Base-by-base conservation (phyloP, 140 eudicot species). In the Flaveria floridana region DNA sequence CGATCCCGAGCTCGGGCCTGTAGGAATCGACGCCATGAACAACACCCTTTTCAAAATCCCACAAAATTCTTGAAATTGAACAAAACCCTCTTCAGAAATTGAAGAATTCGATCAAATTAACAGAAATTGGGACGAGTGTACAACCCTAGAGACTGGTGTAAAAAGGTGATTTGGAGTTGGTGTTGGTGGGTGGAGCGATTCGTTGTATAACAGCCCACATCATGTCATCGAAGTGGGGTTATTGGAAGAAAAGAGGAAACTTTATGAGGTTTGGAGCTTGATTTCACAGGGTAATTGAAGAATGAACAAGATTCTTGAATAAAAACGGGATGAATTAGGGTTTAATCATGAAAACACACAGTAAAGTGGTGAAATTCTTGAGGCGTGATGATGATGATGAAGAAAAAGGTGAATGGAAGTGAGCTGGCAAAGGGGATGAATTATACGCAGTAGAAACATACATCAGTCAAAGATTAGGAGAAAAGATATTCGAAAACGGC, bases 21-120 rank as follows among this genome's bases (percentile, higher is more conserved):
- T 59, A 8, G 82, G 86, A 42, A 76, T 62, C 66, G 82, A 73
- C 48, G 97, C 93, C 97, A 91, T 91, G 28, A 30, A 47, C 26
- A 70, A 48, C 11, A 34, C 13, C 44, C 44, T 1, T 21, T 11
- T 3, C 23, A 7, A 65, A 0, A 6, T 3, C 0, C 2, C 25
- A 47, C 12, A 42, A 72, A 70, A 56, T 25, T 30, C 23, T 56
- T 14, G 25, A 16, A 74, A 67, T 56, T 76, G 11, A 66, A 37
- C 47, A 46, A 74, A 73, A 20, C 25, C 64, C 67, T 61, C 11
- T 61, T 46, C 67, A 34, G 56, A 48, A 65, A 28, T 15, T 11
- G 71, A 50, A n/a, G 55, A 21, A 62, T 44, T 53, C 23, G 23
- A n/a, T 16, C 12, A 18, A 53, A 65, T 76, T 65, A 51, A 71